Conservation (phyloP, 306 rosid species). For the Trifolium dubium region DNA sequence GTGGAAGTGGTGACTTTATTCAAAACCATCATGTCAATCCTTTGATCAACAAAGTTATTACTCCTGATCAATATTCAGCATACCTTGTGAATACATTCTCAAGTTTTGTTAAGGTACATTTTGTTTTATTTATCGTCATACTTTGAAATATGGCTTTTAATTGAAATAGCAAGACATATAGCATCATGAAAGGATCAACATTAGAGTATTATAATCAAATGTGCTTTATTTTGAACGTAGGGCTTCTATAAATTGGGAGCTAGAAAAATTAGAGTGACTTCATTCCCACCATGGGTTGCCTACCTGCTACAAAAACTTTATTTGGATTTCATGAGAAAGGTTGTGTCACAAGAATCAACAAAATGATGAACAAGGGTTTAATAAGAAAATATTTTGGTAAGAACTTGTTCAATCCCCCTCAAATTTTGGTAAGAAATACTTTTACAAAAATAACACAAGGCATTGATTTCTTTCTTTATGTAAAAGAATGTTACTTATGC, state of each 20-base stretch:
- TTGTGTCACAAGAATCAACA: slow-evolving; percentile 70
- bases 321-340: slow-evolving; percentile 67
- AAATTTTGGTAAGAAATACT: slow-evolving; percentile 57
- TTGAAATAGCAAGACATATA: neutral
- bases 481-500: neutral
- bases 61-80: slow-evolving; percentile 71
- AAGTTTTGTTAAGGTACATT: slow-evolving; percentile 69
- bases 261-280: slow-evolving; percentile 85
- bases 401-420: slow-evolving; percentile 77
- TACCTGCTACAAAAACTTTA: slow-evolving; percentile 72
- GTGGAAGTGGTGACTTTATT: slow-evolving; percentile 81
- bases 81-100: slow-evolving; percentile 57
- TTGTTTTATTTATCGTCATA: neutral
- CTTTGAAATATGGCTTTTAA: too few relatives aligned
- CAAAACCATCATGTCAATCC: slow-evolving; percentile 95
- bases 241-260: slow-evolving; percentile 80
- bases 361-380: slow-evolving; percentile 70
- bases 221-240: slow-evolving; percentile 50
- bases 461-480: neutral
- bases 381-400: slow-evolving; percentile 54
- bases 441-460: neutral
- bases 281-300: slow-evolving; percentile 96
- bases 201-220: neutral
- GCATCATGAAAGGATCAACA: neutral
- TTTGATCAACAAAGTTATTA: slow-evolving; percentile 56